These are phyloP conservation scores for Ganoderma leucocontextum DNA, from an alignment of 1,284 basidiomycete genomes.

Conservation along the genomic window DNA sequence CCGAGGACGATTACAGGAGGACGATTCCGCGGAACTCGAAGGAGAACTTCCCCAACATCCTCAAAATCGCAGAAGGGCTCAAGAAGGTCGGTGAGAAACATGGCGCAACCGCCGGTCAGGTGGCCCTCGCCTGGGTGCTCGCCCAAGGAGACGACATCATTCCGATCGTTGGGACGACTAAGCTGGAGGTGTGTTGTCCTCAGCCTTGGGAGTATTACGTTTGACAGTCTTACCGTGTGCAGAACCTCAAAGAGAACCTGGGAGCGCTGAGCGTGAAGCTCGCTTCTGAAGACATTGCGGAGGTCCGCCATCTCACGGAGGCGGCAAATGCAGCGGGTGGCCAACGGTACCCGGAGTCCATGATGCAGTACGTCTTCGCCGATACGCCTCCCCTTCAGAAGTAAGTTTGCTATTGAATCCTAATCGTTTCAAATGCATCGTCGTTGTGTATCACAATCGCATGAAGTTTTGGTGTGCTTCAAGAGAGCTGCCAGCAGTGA, in stretches of 20 bases:
- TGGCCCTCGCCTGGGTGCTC: constrained; percentile 54
- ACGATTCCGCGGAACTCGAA: constrained; percentile 46
- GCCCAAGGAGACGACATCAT: constrained; percentile 47
- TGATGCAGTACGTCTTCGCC: constrained; percentile 22
- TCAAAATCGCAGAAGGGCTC: constrained; percentile 50
- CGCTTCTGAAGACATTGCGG: constrained; percentile 38
- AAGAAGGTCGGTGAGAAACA: constrained; percentile 43
- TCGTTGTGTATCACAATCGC: background rate
- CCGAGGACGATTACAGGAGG: constrained; percentile 54
- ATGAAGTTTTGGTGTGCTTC: background rate
- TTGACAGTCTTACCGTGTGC: background rate
- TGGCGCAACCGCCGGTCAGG: constrained; percentile 48
- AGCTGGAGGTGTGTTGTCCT: constrained; percentile 27
- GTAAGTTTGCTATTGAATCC: background rate
- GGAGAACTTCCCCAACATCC: constrained; percentile 56
- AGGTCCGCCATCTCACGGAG: constrained; percentile 39
- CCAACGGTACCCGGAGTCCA: constrained; percentile 23
- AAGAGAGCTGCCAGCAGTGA: too few species aligned
- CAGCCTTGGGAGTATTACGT: too few species aligned
- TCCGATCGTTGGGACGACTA: constrained; percentile 48
- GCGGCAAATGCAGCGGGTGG: constrained; percentile 31
- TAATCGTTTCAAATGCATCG: background rate
- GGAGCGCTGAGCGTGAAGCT: constrained; percentile 40
- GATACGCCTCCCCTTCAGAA: constrained; percentile 28
- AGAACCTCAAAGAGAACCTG: constrained; percentile 47